Conservation (phyloP, 495 filamentous ascomycete genomes). For the Amorphotheca resinae region DNA sequence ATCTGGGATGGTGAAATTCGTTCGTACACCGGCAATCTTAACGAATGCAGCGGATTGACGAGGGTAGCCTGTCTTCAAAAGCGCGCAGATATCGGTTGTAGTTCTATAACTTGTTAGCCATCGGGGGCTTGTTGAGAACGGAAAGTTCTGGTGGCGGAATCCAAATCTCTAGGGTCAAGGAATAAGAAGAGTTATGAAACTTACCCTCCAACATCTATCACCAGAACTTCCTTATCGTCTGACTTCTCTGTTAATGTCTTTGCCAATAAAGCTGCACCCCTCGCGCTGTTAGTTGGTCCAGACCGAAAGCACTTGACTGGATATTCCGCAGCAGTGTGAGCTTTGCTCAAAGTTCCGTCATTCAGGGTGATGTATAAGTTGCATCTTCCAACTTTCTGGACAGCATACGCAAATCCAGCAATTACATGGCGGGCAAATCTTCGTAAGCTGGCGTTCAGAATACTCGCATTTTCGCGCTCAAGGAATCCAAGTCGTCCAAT, state of each 20-base stretch:
- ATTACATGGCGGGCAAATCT: conserved; percentile 33
- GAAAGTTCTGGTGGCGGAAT: neutral
- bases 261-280: conserved; percentile 34
- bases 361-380: conserved; percentile 41
- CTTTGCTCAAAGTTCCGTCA: conserved; percentile 36
- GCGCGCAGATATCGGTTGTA: conserved; percentile 40
- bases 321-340: conserved; percentile 29
- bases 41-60: conserved; percentile 41
- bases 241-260: conserved; percentile 15
- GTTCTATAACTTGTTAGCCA: conserved; percentile 28
- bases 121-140: neutral
- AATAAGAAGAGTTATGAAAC: too few species aligned
- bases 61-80: conserved; percentile 41
- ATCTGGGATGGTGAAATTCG: conserved; percentile 42
- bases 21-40: conserved; percentile 37
- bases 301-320: conserved; percentile 39
- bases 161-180: neutral
- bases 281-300: conserved; percentile 41
- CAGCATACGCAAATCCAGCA: conserved; percentile 29
- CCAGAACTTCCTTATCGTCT: conserved; percentile 27
- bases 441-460: conserved; percentile 38
- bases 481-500: conserved; percentile 37
- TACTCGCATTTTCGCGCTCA: conserved; percentile 40
- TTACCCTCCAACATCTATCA: conserved; percentile 37
- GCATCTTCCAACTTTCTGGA: conserved; percentile 31